These are phyloP conservation scores for Russula olivacea DNA, from an alignment of 768 basidiomycete species.

Conservation along the genomic window DNA sequence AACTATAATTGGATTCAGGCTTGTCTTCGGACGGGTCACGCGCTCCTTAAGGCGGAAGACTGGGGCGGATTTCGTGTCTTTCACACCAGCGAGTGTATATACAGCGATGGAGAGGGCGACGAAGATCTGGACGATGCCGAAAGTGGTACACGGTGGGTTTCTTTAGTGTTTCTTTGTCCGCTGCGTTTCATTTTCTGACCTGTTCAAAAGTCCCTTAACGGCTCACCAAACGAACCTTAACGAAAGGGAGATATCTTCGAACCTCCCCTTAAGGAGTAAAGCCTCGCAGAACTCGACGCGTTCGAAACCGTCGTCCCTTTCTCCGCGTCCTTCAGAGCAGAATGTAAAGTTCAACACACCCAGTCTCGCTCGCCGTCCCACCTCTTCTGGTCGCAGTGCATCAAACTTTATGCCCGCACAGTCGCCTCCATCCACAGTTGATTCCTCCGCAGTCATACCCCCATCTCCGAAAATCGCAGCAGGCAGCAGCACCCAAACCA, in stretches of 20 bases:
- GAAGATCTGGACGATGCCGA: constrained; percentile 5
- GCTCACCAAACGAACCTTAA: background rate
- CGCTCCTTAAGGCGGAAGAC: constrained; percentile 43
- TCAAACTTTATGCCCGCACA: background rate
- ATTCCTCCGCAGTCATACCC: background rate
- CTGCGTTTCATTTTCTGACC: background rate
- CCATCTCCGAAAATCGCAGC: background rate
- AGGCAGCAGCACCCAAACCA: background rate
- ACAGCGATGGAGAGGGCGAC: constrained; percentile 8
- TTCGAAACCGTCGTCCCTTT: background rate
- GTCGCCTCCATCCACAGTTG: background rate
- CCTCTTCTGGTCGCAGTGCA: background rate
- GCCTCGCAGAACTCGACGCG: background rate
- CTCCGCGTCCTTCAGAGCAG: background rate
- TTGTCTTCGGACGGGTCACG: constrained; percentile 40
- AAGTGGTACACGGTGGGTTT: constrained; percentile 1
- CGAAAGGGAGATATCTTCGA: background rate
- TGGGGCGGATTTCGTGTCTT: constrained; percentile 41
- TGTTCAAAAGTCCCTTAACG: background rate
- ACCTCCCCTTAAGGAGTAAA: background rate
- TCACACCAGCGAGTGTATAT: constrained; percentile 26
- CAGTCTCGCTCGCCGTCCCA: background rate
- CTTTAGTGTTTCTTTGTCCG: background rate
- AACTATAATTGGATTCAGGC: constrained; percentile 48
- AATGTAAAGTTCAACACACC: background rate